Evolutionary conservation across 2,329 filamentous ascomycete species (phyloP).

Genomic region (Cladosporium oxysporum): DNA sequence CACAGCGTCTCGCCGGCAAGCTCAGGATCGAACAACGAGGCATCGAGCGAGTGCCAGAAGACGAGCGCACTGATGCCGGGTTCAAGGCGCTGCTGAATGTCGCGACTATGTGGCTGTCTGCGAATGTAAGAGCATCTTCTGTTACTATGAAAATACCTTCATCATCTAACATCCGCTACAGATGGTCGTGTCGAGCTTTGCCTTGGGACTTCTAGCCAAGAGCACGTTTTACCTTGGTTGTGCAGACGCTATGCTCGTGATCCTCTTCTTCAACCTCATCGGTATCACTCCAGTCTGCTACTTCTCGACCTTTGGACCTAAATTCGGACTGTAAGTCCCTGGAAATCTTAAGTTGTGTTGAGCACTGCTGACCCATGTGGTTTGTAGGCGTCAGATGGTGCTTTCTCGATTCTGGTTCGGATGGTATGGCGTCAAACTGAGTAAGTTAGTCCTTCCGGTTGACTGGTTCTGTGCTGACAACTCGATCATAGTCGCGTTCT

Average conservation of each 20-base stretch:
- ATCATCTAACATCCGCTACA: neutral
- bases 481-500: constrained; percentile 59
- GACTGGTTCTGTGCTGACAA: neutral
- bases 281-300: constrained; percentile 72
- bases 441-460: constrained; percentile 43
- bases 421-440: constrained; percentile 39
- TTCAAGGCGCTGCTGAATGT: constrained; percentile 59
- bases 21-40: constrained; percentile 72
- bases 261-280: constrained; percentile 74
- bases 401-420: constrained; percentile 78
- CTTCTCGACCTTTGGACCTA: constrained; percentile 75
- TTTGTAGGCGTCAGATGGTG: constrained; percentile 67
- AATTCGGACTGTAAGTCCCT: constrained; percentile 60
- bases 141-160: neutral
- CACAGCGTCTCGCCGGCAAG: constrained; percentile 64
- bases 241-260: constrained; percentile 69
- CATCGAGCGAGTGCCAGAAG: constrained; percentile 71
- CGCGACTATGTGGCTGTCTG: constrained; percentile 74
- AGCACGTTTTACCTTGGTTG: constrained; percentile 71
- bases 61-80: constrained; percentile 66
- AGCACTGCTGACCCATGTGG: neutral
- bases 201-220: constrained; percentile 71
- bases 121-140: constrained; percentile 50
- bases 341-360: neutral
- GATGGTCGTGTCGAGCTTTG: constrained; percentile 74